These are phyloP conservation scores for Lepiota brunneoincarnata DNA, from an alignment of 768 basidiomycete genomes.

Conservation along the genomic window DNA sequence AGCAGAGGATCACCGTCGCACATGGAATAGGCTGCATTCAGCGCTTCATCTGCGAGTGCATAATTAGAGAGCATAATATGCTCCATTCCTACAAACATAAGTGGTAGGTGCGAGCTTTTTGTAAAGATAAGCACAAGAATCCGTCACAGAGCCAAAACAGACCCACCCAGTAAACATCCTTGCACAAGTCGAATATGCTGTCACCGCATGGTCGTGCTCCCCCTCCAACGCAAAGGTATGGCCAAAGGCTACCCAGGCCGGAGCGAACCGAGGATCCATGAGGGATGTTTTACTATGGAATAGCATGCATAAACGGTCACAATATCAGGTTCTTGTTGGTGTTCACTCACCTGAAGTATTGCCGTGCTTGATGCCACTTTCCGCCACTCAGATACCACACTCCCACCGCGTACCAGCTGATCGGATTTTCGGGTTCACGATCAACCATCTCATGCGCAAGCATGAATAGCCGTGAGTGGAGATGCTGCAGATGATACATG, in stretches of 20 bases:
- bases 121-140: background rate
- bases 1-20: constrained; percentile 88
- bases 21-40: constrained; percentile 76
- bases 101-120: constrained; percentile 85
- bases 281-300: constrained; percentile 82
- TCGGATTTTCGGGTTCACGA: constrained; percentile 86
- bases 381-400: constrained; percentile 90
- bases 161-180: constrained; percentile 90
- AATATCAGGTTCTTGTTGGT: background rate
- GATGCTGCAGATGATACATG: constrained; percentile 92
- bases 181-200: constrained; percentile 95
- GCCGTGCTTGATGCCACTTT: constrained; percentile 88
- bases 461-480: constrained; percentile 92
- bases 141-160: background rate
- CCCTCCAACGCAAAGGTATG: constrained; percentile 97
- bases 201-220: constrained; percentile 98
- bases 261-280: constrained; percentile 94
- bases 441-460: constrained; percentile 96
- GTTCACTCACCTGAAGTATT: constrained; percentile 80
- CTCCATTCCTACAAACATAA: constrained; percentile 98
- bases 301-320: constrained; percentile 11
- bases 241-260: constrained; percentile 97
- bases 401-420: constrained; percentile 98
- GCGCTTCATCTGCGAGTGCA: constrained; percentile 80
- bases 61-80: constrained; percentile 88